Base-by-base conservation (phyloP, 179 eudicot genomes). In the Actinidia polygama region DNA sequence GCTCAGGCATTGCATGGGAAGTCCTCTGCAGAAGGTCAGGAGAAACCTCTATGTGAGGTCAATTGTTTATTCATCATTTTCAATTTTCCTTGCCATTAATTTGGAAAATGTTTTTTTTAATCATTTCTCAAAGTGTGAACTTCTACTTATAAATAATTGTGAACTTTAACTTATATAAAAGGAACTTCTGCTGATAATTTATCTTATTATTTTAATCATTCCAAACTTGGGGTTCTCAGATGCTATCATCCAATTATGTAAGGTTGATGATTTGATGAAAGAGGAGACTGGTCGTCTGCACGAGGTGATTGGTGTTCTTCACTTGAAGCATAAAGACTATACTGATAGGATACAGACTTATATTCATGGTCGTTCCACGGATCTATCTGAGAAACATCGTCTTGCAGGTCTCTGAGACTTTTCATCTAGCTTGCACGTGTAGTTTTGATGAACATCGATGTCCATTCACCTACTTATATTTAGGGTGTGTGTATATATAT, bases 361-460 rank as follows among this genome's bases (percentile, higher is more conserved):
- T 80, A 83, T 85, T 75, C 83, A 81, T 76, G 85, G 84, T 77
- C 90, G 90, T 77, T 72, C 95, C n/a, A 89, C 85, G 64, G 96
- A 95, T 87, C 95, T 91, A 82, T 81, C 91, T 76, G 95, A 95
- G 89, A 91, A 92, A 55, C 90, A 89, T 75, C 92, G 78, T 72
- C 87, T 96, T 78, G 62, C 92, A 84, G 98, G 98, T 93, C 12
- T 72, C 77, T 83, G 44, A 77, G 73, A 78, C 30, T 47, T 58
- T 61, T 71, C 44, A 73, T 83, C 61, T 80, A 51, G 10, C 26
- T 75, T 58, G 54, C 47, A 66, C 46, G 77, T 77, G 57, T 40
- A 40, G 19, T 15, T 14, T 54, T 59, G 44, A 10, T 58, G 16
- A 21, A 44, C 61, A 58, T 40, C 4, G 44, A 40, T 40, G 44